Evolutionary conservation across 371 early-diverging fungal species (phyloP), one percentile per base, ranked within the genome.

Genomic region (Parasitella parasitica): DNA sequence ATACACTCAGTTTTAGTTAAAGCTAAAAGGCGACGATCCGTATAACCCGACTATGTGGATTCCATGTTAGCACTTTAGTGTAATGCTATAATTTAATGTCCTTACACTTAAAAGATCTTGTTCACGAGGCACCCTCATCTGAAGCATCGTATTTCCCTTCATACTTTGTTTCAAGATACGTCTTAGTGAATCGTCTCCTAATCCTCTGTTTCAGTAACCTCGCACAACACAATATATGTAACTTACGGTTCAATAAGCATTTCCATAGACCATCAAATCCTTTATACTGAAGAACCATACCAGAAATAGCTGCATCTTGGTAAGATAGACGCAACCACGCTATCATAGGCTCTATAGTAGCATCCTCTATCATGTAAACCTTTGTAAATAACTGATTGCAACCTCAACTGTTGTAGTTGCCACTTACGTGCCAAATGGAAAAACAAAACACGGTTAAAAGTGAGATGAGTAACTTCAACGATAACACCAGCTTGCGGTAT

Each of bases 291-390:
- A 73, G 43, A 1, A 73, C 74, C 74, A 81, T 81, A 8, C 81
- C 81, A 22, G 81, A 78, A 24, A 81, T 77, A 22, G 72, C 66
- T 18, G 60, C 55, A 59, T 81, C 81, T 49, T 72, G 67, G 59
- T 75, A 81, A 3, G 81, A 78, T 13, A 77, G 59, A 35, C 77
- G 66, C 51, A 81, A 57, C 65, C 81, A 78, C 28, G 73, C 72
- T 30, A 81, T 59, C 55, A 81, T 59, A 6, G 81, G 81, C n/a
- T 81, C 81, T 59, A 81, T 81, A 4, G 81, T 81, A 2, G 78
- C 81, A 59, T 81, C 78, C 26, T 72, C 81, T 81, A 62, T 34
- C 46, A 13, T 32, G 3, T n/a, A 27, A 28, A 1, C 12, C 15
- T 54, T 37, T 56, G 12, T 32, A 12, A 37, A 37, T 34, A 55